Evolutionary conservation across 164 flowering plant species (phyloP), one percentile per base, ranked within the genome.

Genomic region (Vitis amurensis): DNA sequence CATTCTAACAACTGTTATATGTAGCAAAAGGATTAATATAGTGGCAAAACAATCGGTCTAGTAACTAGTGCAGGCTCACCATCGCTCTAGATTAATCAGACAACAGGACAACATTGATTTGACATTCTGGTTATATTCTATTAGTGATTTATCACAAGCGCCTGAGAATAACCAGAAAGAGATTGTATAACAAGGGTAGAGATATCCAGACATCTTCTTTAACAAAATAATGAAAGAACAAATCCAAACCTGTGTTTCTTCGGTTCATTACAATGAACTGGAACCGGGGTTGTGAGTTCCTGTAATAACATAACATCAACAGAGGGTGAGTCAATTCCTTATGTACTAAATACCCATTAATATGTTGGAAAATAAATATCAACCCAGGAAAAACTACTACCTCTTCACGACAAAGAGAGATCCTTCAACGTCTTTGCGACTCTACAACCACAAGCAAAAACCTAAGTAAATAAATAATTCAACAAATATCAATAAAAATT

Each of bases 261-360:
- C 98, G 85, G 76, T 95, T 95, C 99, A 95, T 93, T 15, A 95
- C 98, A 79, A 95, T 91, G 71, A 95, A 95, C 79, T 95, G 99
- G 71, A 93, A 95, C 58, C 96, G 82, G 0, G 99, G 99, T 62
- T 90, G 95, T 37, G 90, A 59, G 81, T 88, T 93, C 88, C 99
- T 93, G 77, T 68, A 79, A 77, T 12, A 44, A 58, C 14, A 61
- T 59, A 29, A 56, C 37, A 55, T 48, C 9, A 51, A 47, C 7
- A 19, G 17, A 27, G 23, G 2, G 2, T 11, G 57, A 50, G 1
- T 9, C 27, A 52, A 55, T 31, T 10, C 50, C 13, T 49, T 11
- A 11, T 13, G 8, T 63, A 51, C 13, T 7, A 60, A 59, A 60
- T 48, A 50, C 47, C 5, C 9, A 11, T 1, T 12, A 12, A 53